Evolutionary conservation across 73 alveolate species (phyloP).

Genomic region (Tetrahymena malaccensis): DNA sequence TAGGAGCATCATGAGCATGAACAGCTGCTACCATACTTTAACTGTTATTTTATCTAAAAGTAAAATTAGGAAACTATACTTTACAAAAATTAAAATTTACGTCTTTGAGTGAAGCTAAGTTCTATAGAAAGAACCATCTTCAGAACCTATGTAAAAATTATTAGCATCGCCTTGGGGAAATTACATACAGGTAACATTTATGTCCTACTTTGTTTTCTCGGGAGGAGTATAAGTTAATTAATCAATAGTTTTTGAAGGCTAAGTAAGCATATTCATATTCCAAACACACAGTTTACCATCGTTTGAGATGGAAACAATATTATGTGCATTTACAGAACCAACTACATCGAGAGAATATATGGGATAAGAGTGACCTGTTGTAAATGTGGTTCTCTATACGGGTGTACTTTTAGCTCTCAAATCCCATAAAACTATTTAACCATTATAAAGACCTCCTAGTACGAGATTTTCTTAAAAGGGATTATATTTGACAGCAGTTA

Average conservation of each 20-base stretch:
- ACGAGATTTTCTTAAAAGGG: conserved; percentile 75
- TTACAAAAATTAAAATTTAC: not conserved
- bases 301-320: conserved; percentile 67
- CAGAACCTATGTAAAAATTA: conserved; percentile 80
- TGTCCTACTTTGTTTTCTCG: conserved; percentile 36
- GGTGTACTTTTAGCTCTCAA: conserved; percentile 76
- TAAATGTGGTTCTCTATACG: conserved; percentile 61
- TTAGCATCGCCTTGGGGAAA: conserved; percentile 76
- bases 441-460: conserved; percentile 86
- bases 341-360: conserved; percentile 69
- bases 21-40: conserved; percentile 37
- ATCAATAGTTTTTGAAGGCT: conserved; percentile 73
- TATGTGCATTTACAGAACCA: conserved; percentile 85
- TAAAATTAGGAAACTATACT: not conserved
- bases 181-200: conserved; percentile 50
- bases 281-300: conserved; percentile 87
- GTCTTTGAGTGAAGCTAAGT: conserved; percentile 40
- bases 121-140: conserved; percentile 73
- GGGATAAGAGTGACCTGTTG: conserved; percentile 71
- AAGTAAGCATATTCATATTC: conserved; percentile 72
- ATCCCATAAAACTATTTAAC: conserved; percentile 89
- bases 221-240: conserved; percentile 38
- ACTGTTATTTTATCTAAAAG: conserved; percentile 38
- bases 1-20: conserved; percentile 70
- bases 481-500: conserved; percentile 75